Evolutionary conservation across 345 rosid genomes (phyloP).

Genomic region (Gossypium stocksii): DNA sequence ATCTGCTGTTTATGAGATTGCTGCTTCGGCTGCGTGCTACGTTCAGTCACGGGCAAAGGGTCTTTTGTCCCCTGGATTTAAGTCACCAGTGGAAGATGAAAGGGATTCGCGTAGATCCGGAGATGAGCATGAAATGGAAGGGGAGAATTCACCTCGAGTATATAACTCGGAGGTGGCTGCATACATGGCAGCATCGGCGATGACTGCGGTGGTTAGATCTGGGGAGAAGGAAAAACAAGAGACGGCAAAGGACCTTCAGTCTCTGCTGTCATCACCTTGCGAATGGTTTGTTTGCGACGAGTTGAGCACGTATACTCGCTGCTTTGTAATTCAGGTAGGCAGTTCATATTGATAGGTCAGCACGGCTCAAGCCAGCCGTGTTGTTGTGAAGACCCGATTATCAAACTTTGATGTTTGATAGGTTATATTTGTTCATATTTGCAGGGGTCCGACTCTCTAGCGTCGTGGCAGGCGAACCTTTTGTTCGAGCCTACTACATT

Average conservation of each 20-base stretch:
- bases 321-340: constrained; percentile 79
- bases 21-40: constrained; percentile 86
- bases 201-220: constrained; percentile 81
- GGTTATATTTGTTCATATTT: neutral
- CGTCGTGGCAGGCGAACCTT: constrained; percentile 93
- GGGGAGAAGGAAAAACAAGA: constrained; percentile 76
- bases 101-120: constrained; percentile 8
- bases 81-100: constrained; percentile 11
- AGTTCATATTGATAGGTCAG: neutral
- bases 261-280: constrained; percentile 83
- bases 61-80: constrained; percentile 28
- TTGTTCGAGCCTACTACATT: constrained; percentile 82
- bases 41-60: constrained; percentile 56
- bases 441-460: constrained; percentile 87
- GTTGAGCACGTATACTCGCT: constrained; percentile 54
- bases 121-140: constrained; percentile 23
- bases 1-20: constrained; percentile 63
- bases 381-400: neutral
- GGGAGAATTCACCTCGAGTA: constrained; percentile 22
- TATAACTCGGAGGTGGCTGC: constrained; percentile 78
- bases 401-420: neutral
- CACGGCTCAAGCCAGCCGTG: neutral
- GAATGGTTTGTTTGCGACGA: constrained; percentile 96
- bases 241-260: constrained; percentile 75
- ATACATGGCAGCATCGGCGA: constrained; percentile 66